Evolutionary conservation across 257 asterid species (phyloP).

Genomic region (Nicotiana knightiana): DNA sequence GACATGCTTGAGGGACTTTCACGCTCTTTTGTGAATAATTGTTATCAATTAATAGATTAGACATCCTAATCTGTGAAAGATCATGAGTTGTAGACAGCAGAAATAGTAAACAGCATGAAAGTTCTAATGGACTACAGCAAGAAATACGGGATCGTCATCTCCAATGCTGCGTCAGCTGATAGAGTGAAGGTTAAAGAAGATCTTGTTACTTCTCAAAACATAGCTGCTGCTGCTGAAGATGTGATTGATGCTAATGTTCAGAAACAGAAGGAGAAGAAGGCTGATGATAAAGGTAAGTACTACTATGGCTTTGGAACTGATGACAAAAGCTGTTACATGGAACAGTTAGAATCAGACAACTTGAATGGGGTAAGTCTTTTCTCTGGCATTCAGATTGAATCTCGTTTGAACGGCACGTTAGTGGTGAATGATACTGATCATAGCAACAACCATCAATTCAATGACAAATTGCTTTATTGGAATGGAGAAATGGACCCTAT

Average conservation of each 20-base stretch:
- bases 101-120: neutral
- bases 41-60: neutral
- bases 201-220: neutral
- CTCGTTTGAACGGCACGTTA: neutral
- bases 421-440: neutral
- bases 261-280: neutral
- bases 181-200: neutral
- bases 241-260: neutral
- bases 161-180: neutral
- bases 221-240: neutral
- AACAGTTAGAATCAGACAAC: neutral
- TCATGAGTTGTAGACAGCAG: slow-evolving; percentile 3
- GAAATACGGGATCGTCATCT: neutral
- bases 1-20: neutral
- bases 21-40: neutral
- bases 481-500: neutral
- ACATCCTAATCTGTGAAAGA: neutral
- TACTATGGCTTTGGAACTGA: neutral
- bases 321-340: neutral
- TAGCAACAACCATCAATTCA: neutral
- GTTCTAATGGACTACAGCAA: neutral
- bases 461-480: neutral
- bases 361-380: neutral
- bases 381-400: neutral
- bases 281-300: neutral